These are phyloP conservation scores for Lactarius psammicola DNA, from an alignment of 768 basidiomycete species.

Conservation along the genomic window DNA sequence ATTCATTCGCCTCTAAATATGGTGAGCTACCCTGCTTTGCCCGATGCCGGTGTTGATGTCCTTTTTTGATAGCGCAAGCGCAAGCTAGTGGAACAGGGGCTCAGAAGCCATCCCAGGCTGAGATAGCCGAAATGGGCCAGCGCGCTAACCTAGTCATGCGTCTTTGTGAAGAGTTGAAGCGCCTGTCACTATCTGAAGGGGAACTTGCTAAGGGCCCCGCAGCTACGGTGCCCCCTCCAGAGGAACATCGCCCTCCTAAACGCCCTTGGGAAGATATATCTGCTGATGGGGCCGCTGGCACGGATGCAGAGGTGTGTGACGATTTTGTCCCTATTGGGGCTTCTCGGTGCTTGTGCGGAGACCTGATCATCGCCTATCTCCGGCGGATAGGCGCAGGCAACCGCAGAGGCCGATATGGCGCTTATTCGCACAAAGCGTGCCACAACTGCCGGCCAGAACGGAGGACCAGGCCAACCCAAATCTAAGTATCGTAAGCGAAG, in stretches of 20 bases:
- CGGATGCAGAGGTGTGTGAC: conserved; percentile 23
- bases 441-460: conserved; percentile 54
- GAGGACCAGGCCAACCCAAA: conserved; percentile 53
- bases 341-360: conserved; percentile 20
- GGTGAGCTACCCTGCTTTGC: conserved; percentile 42
- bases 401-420: conserved; percentile 83
- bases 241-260: conserved; percentile 65
- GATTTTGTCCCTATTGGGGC: conserved; percentile 19
- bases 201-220: conserved; percentile 31
- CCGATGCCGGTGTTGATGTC: conserved; percentile 1
- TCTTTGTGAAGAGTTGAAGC: conserved; percentile 60
- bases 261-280: conserved; percentile 77
- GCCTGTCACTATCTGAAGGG: conserved; percentile 37
- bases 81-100: conserved; percentile 48
- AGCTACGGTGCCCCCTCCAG: conserved; percentile 33
- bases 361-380: conserved; percentile 29
- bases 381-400: conserved; percentile 48
- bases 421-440: conserved; percentile 79
- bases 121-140: conserved; percentile 68
- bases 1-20: conserved; percentile 65
- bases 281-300: conserved; percentile 38
- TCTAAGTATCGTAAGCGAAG: conserved; percentile 84
- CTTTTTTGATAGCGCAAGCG: conserved; percentile 31
- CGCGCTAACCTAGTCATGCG: conserved; percentile 65
- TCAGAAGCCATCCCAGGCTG: conserved; percentile 50